Conservation (phyloP, 2,329 filamentous ascomycete genomes). For the Sporothrix euskadiensis region DNA sequence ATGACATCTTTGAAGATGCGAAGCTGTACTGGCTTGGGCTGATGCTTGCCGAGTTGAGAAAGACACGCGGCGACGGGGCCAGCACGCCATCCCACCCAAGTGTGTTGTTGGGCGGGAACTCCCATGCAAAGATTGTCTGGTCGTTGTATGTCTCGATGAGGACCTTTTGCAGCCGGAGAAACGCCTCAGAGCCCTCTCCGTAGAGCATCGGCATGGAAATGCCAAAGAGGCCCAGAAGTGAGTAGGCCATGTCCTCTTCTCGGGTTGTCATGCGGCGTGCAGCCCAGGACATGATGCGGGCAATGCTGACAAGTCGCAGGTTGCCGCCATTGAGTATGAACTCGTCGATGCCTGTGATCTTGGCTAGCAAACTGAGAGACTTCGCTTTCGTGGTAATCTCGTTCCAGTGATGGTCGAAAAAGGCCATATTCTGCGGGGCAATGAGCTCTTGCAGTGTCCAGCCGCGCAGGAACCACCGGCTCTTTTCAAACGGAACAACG, state of each 20-base stretch:
- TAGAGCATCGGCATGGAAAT: conserved; percentile 33
- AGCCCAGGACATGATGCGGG: conserved; percentile 33
- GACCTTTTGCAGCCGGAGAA: conserved; percentile 32
- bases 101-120: neutral
- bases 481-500: conserved; percentile 9
- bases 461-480: conserved; percentile 45
- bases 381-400: conserved; percentile 35
- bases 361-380: conserved; percentile 27
- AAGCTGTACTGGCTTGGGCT: neutral
- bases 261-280: conserved; percentile 27
- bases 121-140: conserved; percentile 35
- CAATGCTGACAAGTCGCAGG: conserved; percentile 26
- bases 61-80: neutral
- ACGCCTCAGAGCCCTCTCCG: conserved; percentile 31
- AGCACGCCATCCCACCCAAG: conserved; percentile 11
- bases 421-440: conserved; percentile 42
- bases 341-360: conserved; percentile 34
- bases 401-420: conserved; percentile 39
- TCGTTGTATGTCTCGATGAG: conserved; percentile 30
- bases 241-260: conserved; percentile 33
- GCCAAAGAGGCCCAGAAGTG: conserved; percentile 33
- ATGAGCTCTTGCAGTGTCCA: conserved; percentile 69
- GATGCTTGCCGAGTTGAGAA: neutral
- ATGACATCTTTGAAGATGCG: neutral
- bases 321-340: conserved; percentile 25